Evolutionary conservation across 2,329 filamentous ascomycete genomes (phyloP).

Genomic region (Penicillium palitans): DNA sequence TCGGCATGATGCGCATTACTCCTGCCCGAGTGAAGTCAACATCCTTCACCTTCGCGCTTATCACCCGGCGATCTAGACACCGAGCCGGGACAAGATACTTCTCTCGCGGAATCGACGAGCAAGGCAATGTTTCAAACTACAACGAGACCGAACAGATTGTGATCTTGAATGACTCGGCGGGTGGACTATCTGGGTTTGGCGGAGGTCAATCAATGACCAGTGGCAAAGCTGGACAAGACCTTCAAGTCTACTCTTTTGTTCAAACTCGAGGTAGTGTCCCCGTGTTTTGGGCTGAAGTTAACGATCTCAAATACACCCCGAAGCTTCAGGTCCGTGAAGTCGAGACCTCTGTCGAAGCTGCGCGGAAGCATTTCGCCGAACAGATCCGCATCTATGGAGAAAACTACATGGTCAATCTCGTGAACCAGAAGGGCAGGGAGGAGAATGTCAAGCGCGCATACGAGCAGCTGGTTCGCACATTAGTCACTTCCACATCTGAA

Average conservation of each 20-base stretch:
- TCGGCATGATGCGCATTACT: slow-evolving; percentile 90
- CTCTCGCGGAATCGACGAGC: slow-evolving; percentile 87
- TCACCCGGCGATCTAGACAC: slow-evolving; percentile 84
- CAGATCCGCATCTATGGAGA: slow-evolving; percentile 93
- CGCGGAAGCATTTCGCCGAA: slow-evolving; percentile 85
- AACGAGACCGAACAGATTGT: slow-evolving; percentile 97
- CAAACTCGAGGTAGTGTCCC: slow-evolving; percentile 96
- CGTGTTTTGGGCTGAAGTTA: slow-evolving; percentile 94
- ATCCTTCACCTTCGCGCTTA: slow-evolving; percentile 78
- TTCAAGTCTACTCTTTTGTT: slow-evolving; percentile 89
- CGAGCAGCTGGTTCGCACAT: slow-evolving; percentile 78
- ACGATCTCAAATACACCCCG: slow-evolving; percentile 86
- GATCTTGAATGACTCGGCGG: slow-evolving; percentile 78
- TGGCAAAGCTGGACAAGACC: slow-evolving; percentile 71
- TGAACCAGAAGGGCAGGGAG: slow-evolving; percentile 94
- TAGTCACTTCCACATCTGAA: slow-evolving; percentile 70
- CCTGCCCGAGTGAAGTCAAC: slow-evolving; percentile 83
- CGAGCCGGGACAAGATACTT: slow-evolving; percentile 92
- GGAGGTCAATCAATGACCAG: slow-evolving; percentile 75
- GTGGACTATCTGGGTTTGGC: slow-evolving; percentile 75
- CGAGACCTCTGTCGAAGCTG: slow-evolving; percentile 75
- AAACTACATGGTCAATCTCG: slow-evolving; percentile 94
- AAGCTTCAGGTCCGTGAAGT: slow-evolving; percentile 84
- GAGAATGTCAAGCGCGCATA: slow-evolving; percentile 87
- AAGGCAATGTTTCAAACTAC: slow-evolving; percentile 96